Percentiles rank a stretch among this genome's conserved stretches.
Conservation (phyloP, 2,329 filamentous ascomycete species). For the Remersonia thermophila region DNA sequence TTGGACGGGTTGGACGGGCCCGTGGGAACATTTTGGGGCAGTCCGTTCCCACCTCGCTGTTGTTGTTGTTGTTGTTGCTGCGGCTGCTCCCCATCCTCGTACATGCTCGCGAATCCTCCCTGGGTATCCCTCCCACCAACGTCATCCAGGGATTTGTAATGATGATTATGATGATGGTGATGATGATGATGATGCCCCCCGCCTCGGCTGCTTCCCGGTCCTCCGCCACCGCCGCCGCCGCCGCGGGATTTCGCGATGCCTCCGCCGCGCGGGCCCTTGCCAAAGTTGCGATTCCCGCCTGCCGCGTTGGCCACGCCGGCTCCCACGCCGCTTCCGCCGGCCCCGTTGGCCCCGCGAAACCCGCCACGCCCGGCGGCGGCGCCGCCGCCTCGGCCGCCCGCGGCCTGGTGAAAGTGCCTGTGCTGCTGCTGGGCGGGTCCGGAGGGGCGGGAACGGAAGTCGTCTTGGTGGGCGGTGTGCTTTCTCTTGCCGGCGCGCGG, state of each 20-base stretch:
- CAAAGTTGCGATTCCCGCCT: constrained; percentile 24
- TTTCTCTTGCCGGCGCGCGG: constrained; percentile 37
- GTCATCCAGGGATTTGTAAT: constrained; percentile 59
- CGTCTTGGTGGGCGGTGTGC: constrained; percentile 45
- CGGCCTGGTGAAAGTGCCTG: constrained; percentile 22
- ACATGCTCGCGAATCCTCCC: constrained; percentile 31
- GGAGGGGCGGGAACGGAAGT: constrained; percentile 23
- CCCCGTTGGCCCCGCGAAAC: constrained; percentile 19
- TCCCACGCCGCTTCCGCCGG: constrained; percentile 25
- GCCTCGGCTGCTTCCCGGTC: constrained; percentile 17
- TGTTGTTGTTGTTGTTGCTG: constrained; percentile 1
- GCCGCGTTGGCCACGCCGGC: constrained; percentile 28
- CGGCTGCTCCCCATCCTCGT: constrained; percentile 27
- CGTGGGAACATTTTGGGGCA: constrained; percentile 8
- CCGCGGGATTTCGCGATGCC: constrained; percentile 22
- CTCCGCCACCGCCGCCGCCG: constrained; percentile 25
- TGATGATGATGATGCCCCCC: constrained; percentile 38
- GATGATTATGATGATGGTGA: constrained; percentile 33
- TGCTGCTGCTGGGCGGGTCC: constrained; percentile 7
- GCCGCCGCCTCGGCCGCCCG: constrained; percentile 13
- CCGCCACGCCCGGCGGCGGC: constrained; percentile 1
- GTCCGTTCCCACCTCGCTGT: constrained; percentile 1
- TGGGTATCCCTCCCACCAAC: constrained; percentile 38
- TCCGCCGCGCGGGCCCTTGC: constrained; percentile 28
- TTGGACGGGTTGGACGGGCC: constrained; percentile 11